Base-by-base conservation (phyloP, 2,329 filamentous ascomycete species). In the Aquanectria penicillioides region DNA sequence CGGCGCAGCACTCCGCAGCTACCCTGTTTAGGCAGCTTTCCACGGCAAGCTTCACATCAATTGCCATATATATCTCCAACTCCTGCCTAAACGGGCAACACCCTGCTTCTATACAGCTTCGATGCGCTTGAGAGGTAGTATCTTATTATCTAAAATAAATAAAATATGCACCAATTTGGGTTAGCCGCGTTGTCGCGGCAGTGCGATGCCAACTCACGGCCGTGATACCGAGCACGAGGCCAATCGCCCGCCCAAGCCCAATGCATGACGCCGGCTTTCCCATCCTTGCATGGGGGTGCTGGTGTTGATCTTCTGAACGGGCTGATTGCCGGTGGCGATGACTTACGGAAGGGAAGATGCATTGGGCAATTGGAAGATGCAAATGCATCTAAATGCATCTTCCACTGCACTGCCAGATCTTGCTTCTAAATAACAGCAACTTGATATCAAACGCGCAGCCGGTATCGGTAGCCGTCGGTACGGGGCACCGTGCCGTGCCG, bases 101-200 rank as follows among this genome's bases (percentile, higher is more conserved):
- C 29, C 11, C 6, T 20, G 3, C 37, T 17, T 28, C 7, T 7
- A 26, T 17, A 37, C 29, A 38, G 46, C 23, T 49, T 29, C 10
- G 20, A 46, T 29, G 8, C 41, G 22, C 17, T 20, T 23, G 18
- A 13, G 12, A 20, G 26, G 41, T 46, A 20, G 28, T 46, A 49
- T 37, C 22, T 37, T 6, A 38, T 28, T 38, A 49, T 49, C 33
- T 37, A 29, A 49, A 49, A 49, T 37, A 37, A 49, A 49, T 28
- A 36, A 20, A 22, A 11, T 8, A 28, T n/a, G 22, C 37, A 49
- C 37, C 46, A 37, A 33, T 38, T n/a, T 28, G 5, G 46, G 46
- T 28, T 49, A 28, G 31, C 33, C 23, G 46, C 25, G 46, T 11
- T 20, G 46, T 28, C 37, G 33, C 46, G 46, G 46, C 46, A 33